These are phyloP conservation scores for Fusarium heterosporum DNA, from an alignment of 2,329 filamentous ascomycete genomes.

Conservation along the genomic window DNA sequence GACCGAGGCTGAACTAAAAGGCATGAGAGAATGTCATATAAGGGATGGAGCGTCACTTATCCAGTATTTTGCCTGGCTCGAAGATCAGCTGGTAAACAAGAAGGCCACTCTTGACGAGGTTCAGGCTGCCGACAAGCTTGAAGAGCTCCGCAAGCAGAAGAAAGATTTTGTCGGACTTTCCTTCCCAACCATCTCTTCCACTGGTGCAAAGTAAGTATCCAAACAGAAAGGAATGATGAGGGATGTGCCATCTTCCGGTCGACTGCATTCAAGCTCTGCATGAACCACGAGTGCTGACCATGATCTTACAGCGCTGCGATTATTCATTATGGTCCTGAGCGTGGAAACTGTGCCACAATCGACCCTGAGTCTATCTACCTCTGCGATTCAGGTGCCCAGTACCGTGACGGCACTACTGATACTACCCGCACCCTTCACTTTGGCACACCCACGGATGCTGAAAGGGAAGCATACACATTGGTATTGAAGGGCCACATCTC, in stretches of 20 bases:
- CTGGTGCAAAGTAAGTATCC: conserved; percentile 75
- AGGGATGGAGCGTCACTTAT: conserved; percentile 91
- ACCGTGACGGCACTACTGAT: conserved; percentile 94
- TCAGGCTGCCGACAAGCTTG: conserved; percentile 89
- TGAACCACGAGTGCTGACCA: conserved; percentile 6
- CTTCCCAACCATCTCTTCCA: conserved; percentile 96
- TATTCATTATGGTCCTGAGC: conserved; percentile 94
- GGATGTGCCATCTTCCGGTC: not conserved
- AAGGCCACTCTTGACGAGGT: conserved; percentile 86
- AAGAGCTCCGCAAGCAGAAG: conserved; percentile 75
- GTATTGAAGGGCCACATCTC: conserved; percentile 95
- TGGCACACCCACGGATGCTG: conserved; percentile 82
- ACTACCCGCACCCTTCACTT: conserved; percentile 96
- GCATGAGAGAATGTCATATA: conserved; percentile 94
- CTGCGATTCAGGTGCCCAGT: conserved; percentile 98
- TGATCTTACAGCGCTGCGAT: conserved; percentile 77
- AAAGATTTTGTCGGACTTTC: conserved; percentile 88
- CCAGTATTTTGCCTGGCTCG: conserved; percentile 96
- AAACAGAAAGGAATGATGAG: not conserved
- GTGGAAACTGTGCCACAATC: conserved; percentile 82
- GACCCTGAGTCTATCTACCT: conserved; percentile 90
- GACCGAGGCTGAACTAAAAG: conserved; percentile 87
- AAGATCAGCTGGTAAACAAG: conserved; percentile 83
- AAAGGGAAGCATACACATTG: conserved; percentile 90
- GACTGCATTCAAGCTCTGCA: not conserved